These are phyloP conservation scores for Fusarium setosum DNA, from an alignment of 2,329 filamentous ascomycete genomes.

Conservation along the genomic window DNA sequence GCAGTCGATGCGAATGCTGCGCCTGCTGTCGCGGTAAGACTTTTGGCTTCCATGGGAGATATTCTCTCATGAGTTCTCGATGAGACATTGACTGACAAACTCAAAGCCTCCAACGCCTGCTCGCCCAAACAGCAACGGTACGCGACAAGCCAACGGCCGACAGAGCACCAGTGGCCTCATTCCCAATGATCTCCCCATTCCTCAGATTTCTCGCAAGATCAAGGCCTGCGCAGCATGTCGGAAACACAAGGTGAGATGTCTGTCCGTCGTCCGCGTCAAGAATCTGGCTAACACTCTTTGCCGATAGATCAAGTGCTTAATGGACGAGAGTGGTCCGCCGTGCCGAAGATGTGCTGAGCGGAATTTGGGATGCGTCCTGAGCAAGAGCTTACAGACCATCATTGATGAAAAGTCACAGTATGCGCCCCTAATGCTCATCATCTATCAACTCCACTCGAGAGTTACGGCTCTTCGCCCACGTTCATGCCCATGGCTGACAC, in stretches of 20 bases:
- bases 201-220: constrained; percentile 53
- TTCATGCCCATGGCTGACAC: not conserved
- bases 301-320: constrained; percentile 53
- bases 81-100: constrained; percentile 15
- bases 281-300: not conserved
- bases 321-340: constrained; percentile 53
- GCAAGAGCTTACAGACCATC: constrained; percentile 55
- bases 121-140: constrained; percentile 32
- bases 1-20: constrained; percentile 8
- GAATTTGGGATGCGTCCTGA: constrained; percentile 52
- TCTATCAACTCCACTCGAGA: not conserved
- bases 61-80: not conserved
- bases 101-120: constrained; percentile 21
- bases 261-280: accelerated
- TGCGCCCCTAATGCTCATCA: not conserved
- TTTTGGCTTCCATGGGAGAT: not conserved
- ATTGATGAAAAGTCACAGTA: constrained; percentile 55
- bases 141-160: constrained; percentile 24
- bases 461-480: too few relatives aligned
- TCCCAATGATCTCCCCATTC: constrained; percentile 34
- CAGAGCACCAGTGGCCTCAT: constrained; percentile 29
- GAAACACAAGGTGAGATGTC: constrained; percentile 51
- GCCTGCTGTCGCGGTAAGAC: constrained; percentile 12
- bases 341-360: constrained; percentile 52
- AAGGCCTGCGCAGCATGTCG: constrained; percentile 55